Base-by-base conservation (phyloP, 306 rosid species). In the Rosa multiflora region DNA sequence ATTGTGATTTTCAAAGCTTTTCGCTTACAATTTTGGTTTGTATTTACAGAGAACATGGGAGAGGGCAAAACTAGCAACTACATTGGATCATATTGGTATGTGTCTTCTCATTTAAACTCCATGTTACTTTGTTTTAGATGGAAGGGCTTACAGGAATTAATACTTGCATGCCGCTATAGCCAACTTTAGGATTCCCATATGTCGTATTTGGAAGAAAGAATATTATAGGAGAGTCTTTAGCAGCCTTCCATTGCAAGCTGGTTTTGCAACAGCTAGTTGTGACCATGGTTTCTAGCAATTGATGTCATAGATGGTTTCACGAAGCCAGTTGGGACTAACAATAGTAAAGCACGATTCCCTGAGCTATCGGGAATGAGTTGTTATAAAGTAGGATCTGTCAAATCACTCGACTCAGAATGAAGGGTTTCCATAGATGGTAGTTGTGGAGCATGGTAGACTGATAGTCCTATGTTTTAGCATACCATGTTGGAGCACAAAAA, bases 31-130 rank as follows among this genome's bases (percentile, higher is more conserved):
- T 67, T 44, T 56, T 44, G 68, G 61, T 80, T 66, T 66, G 61
- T 78, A 62, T 70, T 79, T 85, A 47, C 94, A 95, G 99, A 95
- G 98, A 88, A 95, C 98, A 52, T 95, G 99, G 99, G 98, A 95
- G 79, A 90, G 97, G 86, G 91, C 98, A 76, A 95, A 90, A 83
- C 74, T 95, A 82, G 99, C 99, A 14, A 39, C 87, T 78, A 84
- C 96, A 3, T 83, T 95, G 94, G 98, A 95, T 76, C 95, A 89
- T 87, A 73, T 95, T 72, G 98, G 99, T 95, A 88, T 73, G 93
- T 37, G 12, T 80, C 66, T 56, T 26, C n/a, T 58, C 49, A 47
- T 56, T 83, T 63, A 61, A 61, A 70, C 78, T 78, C 74, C 76
- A 26, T 80, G 72, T 51, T 14, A 72, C 79, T 49, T 80, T 12